These are phyloP conservation scores for Pulveroboletus sp. DNA, from an alignment of 768 basidiomycete species.

Conservation along the genomic window DNA sequence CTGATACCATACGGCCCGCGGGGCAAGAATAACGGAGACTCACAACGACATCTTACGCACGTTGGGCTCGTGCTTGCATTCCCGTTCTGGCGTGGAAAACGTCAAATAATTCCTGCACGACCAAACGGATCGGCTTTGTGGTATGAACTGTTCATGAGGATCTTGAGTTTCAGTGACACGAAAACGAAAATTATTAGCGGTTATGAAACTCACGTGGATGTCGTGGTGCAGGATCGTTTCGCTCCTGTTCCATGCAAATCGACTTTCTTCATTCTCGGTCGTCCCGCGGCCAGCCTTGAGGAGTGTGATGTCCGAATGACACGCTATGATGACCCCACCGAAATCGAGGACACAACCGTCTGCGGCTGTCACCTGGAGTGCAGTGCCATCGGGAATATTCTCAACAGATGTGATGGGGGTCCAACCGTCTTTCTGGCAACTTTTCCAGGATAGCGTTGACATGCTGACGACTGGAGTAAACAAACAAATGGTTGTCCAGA, in stretches of 20 bases:
- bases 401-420: constrained; percentile 51
- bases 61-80: constrained; percentile 42
- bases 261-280: constrained; percentile 49
- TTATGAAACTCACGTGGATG: constrained; percentile 40
- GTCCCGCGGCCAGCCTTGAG: constrained; percentile 49
- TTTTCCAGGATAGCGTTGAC: constrained; percentile 59
- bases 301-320: constrained; percentile 66
- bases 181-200: background rate
- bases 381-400: constrained; percentile 16
- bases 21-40: constrained; percentile 19
- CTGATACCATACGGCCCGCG: background rate
- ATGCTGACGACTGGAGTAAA: constrained; percentile 51
- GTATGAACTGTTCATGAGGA: constrained; percentile 55
- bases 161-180: background rate
- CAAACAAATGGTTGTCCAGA: background rate
- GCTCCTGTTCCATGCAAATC: constrained; percentile 68
- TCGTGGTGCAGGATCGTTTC: constrained; percentile 69
- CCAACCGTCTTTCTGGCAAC: constrained; percentile 47
- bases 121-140: constrained; percentile 57
- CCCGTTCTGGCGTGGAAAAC: constrained; percentile 35
- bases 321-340: constrained; percentile 74
- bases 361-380: constrained; percentile 45
- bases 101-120: constrained; percentile 83
- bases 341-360: constrained; percentile 45
- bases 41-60: constrained; percentile 62